These are phyloP conservation scores for Fusarium sp. DNA, from an alignment of 2,329 filamentous ascomycete genomes.

Conservation along the genomic window DNA sequence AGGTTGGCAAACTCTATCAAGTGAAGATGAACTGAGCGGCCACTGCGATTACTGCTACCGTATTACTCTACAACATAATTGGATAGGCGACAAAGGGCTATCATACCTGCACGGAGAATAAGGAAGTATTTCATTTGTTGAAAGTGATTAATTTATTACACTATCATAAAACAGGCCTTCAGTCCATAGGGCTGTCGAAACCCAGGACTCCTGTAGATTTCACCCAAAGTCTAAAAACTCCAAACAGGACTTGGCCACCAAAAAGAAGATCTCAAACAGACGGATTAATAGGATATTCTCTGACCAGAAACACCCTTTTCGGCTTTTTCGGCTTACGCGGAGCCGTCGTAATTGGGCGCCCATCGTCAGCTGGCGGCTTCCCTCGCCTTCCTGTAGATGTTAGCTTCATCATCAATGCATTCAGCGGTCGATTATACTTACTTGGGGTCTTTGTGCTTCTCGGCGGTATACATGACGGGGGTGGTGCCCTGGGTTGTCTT, in stretches of 20 bases:
- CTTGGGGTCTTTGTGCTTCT: background rate
- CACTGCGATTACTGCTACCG: background rate
- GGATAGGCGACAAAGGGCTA: background rate
- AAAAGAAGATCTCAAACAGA: background rate
- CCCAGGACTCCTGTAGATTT: background rate
- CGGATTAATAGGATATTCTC: background rate
- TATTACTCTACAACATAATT: background rate
- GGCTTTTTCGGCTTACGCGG: background rate
- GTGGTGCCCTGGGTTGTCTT: background rate
- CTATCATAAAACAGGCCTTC: background rate
- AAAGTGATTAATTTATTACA: background rate
- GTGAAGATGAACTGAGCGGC: background rate
- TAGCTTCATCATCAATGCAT: background rate
- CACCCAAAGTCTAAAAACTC: background rate
- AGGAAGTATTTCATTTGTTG: background rate
- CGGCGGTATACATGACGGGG: background rate
- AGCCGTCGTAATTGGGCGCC: background rate
- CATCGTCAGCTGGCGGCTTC: background rate
- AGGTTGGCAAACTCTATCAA: background rate
- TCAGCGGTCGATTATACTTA: background rate
- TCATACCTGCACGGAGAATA: background rate
- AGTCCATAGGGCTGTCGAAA: background rate
- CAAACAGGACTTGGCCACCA: background rate
- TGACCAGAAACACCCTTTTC: background rate
- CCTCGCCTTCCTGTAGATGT: background rate